A percentile compares a stretch with the other conserved stretches of the same genome.
Evolutionary conservation across 345 rosid genomes (phyloP).

Genomic region (Fremontodendron californicum): DNA sequence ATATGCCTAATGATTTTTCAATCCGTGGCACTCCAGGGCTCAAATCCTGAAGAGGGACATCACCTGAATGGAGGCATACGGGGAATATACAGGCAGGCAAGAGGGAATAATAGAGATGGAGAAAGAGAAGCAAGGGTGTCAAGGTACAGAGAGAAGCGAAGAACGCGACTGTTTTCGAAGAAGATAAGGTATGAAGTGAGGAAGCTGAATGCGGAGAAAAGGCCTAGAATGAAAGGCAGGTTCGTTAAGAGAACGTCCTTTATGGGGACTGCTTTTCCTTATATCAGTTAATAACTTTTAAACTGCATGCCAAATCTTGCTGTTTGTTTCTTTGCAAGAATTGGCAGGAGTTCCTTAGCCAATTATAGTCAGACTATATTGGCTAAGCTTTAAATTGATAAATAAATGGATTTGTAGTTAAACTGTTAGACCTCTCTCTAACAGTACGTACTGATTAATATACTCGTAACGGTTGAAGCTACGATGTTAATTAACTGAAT

Average conservation of each 20-base stretch:
- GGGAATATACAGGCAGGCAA: constrained; percentile 9
- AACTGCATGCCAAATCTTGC: not conserved
- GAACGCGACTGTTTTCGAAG: constrained; percentile 56
- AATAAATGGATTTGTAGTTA: not conserved
- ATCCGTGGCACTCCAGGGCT: constrained; percentile 15
- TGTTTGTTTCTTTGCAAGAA: no score
- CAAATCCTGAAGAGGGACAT: constrained; percentile 12
- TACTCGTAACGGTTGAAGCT: no score
- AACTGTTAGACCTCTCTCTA: not conserved
- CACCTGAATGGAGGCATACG: constrained; percentile 15
- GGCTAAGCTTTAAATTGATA: no score
- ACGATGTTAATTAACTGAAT: not conserved
- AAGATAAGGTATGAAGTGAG: constrained; percentile 69
- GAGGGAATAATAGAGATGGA: constrained; percentile 17
- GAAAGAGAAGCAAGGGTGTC: constrained; percentile 56
- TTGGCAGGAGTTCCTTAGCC: not conserved
- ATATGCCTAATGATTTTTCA: not conserved
- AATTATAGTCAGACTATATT: not conserved
- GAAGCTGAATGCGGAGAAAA: constrained; percentile 61
- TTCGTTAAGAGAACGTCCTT: constrained; percentile 51
- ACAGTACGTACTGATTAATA: not conserved
- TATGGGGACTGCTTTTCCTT: constrained; percentile 7
- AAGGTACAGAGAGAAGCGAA: constrained; percentile 56
- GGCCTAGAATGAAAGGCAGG: constrained; percentile 69
- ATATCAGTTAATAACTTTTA: no score